Evolutionary conservation across 2,329 filamentous ascomycete species (phyloP).

Genomic region (Fusarium sulawesiense): DNA sequence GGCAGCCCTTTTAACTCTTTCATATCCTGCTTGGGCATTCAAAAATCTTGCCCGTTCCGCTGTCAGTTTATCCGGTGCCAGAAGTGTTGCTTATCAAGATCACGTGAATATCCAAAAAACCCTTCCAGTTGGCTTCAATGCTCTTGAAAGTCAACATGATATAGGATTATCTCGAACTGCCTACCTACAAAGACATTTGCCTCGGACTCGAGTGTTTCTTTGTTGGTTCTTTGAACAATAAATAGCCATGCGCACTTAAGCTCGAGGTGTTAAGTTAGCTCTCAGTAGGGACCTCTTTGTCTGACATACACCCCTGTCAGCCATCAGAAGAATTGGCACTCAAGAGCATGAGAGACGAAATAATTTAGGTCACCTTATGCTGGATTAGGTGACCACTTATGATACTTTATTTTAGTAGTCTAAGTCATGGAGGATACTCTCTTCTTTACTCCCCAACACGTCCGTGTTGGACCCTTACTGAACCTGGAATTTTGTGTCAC

Average conservation of each 20-base stretch:
- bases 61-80: conserved; percentile 31
- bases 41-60: conserved; percentile 12
- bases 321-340: neutral
- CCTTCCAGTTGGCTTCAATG: neutral
- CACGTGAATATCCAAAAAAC: neutral
- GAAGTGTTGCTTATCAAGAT: neutral
- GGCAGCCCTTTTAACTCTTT: conserved; percentile 31
- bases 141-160: neutral
- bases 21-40: conserved; percentile 11
- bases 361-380: neutral
- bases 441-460: neutral
- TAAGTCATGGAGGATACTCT: neutral
- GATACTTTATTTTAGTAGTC: neutral
- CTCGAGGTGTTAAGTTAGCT: neutral
- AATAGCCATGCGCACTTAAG: neutral
- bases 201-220: neutral
- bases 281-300: neutral
- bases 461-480: conserved; percentile 25
- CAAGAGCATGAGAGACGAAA: neutral
- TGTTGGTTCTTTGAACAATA: neutral
- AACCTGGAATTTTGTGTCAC: neutral
- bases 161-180: neutral
- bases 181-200: neutral
- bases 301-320: neutral
- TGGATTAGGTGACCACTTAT: neutral